Evolutionary conservation across 2,329 filamentous ascomycete species (phyloP), one percentile per base, ranked within the genome.

Genomic region (Lizonia empirigonia): DNA sequence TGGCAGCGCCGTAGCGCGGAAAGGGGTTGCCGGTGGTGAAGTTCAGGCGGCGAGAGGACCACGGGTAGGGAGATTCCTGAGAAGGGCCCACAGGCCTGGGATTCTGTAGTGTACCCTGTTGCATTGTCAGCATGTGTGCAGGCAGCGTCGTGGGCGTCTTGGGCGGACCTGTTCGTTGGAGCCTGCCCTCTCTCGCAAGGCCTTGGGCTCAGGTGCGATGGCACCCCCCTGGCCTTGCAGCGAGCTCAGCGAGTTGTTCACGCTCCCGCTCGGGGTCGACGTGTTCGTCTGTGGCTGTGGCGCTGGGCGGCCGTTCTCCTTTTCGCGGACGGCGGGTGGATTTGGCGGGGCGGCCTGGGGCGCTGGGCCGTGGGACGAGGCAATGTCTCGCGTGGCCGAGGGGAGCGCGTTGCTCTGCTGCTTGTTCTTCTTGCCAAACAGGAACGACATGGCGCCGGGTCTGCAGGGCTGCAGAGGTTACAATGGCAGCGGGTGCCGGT

Each of bases 1-100:
- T 93, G 6, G 95, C 94, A 42, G 95, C 91, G 70, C 94, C 94
- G 82, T 99, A 99, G 71, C 94, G 86, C 12, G 94, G 94, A 64
- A 99, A 99, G 0, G 94, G 94, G 62, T 90, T 92, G 67, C 91
- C 87, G 2, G 90, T 86, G 13, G 90, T 90, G 73, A 96, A 96
- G 59, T 89, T 93, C 44, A 99, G 76, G 48, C 90, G 86, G 53
- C 91, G 86, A 71, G 96, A 90, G 58, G 93, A 96, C 94, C 94
- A 99, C 0, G 94, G 94, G 69, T 97, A 99, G 46, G 96, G 84
- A 5, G 91, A 91, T 32, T 92, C 94, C 32, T 85, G 82, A 56
- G 85, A 62, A 32, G 68, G 70, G 51, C 71, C 64, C 82, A 59
- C 74, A 29, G 49, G 57, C 49, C 67, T 61, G 16, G 54, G 41